These are phyloP conservation scores for Hypocrella siamensis DNA, from an alignment of 2,329 filamentous ascomycete species.

Conservation along the genomic window DNA sequence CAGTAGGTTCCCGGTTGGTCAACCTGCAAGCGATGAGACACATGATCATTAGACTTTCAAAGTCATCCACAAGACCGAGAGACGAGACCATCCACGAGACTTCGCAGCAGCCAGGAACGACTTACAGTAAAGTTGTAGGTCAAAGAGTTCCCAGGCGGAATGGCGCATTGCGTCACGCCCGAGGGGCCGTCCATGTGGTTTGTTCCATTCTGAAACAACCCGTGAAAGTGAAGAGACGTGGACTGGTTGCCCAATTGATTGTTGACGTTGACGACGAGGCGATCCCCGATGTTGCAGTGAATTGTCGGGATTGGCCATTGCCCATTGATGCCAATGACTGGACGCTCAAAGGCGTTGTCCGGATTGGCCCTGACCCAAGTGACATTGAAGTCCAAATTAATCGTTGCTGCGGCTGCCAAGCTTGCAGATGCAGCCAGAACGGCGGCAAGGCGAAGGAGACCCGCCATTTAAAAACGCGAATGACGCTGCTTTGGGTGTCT, in stretches of 20 bases:
- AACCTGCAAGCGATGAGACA: no score
- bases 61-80: no score
- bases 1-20: constrained; percentile 61
- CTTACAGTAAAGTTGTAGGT: constrained; percentile 54
- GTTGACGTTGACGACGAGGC: constrained; percentile 38
- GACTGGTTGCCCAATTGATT: constrained; percentile 47
- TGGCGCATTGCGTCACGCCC: constrained; percentile 50
- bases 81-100: no score
- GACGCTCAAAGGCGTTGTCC: constrained; percentile 47
- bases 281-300: constrained; percentile 46
- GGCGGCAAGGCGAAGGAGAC: constrained; percentile 5
- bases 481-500: neutral
- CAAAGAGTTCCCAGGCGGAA: constrained; percentile 47
- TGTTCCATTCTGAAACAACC: constrained; percentile 51
- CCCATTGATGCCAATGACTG: constrained; percentile 64
- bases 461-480: constrained; percentile 4
- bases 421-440: constrained; percentile 6
- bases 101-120: no score
- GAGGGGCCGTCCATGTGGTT: constrained; percentile 56
- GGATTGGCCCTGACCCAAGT: constrained; percentile 59
- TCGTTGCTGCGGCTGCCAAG: constrained; percentile 20
- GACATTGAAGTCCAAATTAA: constrained; percentile 51
- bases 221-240: constrained; percentile 56
- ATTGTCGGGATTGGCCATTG: constrained; percentile 59
- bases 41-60: no score